Base-by-base conservation (phyloP, 257 asterid species). In the Rubia yunnanensis region DNA sequence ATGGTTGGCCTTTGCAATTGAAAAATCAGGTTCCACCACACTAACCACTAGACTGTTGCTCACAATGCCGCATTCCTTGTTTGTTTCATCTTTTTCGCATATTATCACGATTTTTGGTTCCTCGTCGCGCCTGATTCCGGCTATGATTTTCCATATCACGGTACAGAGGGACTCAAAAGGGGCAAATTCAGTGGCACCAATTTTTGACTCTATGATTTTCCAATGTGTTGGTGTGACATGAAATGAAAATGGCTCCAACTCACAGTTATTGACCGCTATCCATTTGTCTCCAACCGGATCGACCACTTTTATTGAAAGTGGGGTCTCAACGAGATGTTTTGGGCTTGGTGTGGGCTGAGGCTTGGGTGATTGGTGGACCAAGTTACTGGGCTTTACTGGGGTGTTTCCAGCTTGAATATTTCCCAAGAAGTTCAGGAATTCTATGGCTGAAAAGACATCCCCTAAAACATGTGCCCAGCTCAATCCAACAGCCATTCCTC, bases 401-500 rank as follows among this genome's bases (percentile, higher is more conserved):
- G 72, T 68, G 34, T 41, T 8, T 7, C 88, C 91, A 2, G 79
- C 63, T 3, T 74, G 66, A 2, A 53, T 22, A 62, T 63, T 67
- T 4, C 85, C 86, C 49, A 84, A 72, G n/a, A 8, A 26, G 66
- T 81, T 87, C 78, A 86, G 71, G 76, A 71, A 83, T 46, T 82
- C 89, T 54, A 86, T 79, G 0, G 82, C 87, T 5, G 91, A 82
- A 39, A 82, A 89, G 11, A 79, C 83, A 31, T 92, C 97, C 5
- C 99, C 97, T 4, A 92, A 85, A 73, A 83, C 89, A 77, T 92
- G 99, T 73, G 96, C 80, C 97, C 95, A 86, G 76, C 94, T 89
- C 23, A 92, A 54, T 77, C 97, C 97, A 76, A 89, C 68, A 44
- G 96, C 79, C 59, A 71, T 60, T 48, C 96, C 96, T 67, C 99